phyloP scores from a whole-genome alignment of 306 rosid genomes.

The Rubus idaeus region DNA sequence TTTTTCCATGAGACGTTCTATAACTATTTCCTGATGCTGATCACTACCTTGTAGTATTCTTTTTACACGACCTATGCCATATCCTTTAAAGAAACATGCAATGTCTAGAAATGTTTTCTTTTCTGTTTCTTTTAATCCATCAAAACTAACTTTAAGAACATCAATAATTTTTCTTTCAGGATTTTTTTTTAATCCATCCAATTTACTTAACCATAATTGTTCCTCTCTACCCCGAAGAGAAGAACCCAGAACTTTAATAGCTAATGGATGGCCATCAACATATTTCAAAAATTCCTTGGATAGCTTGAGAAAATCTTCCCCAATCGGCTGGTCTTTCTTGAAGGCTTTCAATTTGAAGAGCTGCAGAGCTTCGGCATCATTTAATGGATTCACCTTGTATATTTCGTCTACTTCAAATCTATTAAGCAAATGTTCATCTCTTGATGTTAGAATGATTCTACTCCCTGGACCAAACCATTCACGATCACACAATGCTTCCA shows the following conservation, averaged over 20 bases:
- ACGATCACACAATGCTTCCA: neutral
- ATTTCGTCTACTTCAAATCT: neutral
- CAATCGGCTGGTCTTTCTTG: neutral
- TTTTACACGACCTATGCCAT: conserved; percentile 2
- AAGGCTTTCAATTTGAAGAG: conserved; percentile 19
- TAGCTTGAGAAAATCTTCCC: neutral
- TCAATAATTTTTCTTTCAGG: neutral
- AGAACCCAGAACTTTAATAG: conserved; percentile 12
- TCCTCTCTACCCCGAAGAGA: neutral
- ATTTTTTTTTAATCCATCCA: neutral
- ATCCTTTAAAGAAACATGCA: conserved; percentile 13
- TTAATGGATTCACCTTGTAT: neutral
- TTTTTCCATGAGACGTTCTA: neutral
- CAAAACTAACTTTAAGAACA: conserved; percentile 12
- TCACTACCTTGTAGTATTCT: conserved; percentile 14
- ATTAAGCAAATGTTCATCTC: conserved; percentile 8
- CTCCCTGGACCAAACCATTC: conserved; percentile 19
- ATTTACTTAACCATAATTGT: conserved; percentile 6
- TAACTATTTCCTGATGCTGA: neutral
- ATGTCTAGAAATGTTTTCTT: conserved; percentile 9
- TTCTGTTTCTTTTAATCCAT: neutral
- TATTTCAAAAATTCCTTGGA: conserved; percentile 5
- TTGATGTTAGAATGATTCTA: conserved; percentile 12
- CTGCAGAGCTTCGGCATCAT: neutral
- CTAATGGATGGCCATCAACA: conserved; percentile 21